Conservation (phyloP, 495 filamentous ascomycete genomes). For the Trichocladium antarcticum region DNA sequence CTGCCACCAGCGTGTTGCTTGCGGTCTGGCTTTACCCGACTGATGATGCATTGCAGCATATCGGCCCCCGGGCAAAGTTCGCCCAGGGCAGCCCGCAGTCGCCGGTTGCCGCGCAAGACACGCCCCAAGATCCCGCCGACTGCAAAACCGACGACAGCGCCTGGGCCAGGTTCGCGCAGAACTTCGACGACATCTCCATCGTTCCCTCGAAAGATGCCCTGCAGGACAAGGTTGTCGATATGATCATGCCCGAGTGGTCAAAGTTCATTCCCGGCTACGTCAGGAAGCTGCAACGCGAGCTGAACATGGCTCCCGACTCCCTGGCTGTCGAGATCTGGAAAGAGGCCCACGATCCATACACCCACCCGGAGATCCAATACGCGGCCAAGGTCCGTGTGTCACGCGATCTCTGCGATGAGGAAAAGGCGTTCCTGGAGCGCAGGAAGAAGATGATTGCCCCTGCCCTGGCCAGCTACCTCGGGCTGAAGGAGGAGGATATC, state of each 20-base stretch:
- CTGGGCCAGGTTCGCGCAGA: constrained; percentile 49
- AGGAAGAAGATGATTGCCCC: constrained; percentile 52
- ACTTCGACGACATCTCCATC: constrained; percentile 48
- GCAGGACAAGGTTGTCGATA: constrained; percentile 53
- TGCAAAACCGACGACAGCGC: constrained; percentile 27
- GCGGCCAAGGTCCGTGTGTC: constrained; percentile 74
- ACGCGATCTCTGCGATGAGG: constrained; percentile 70
- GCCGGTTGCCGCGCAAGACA: neutral
- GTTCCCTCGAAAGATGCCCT: constrained; percentile 44
- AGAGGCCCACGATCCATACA: constrained; percentile 70
- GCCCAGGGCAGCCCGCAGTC: neutral
- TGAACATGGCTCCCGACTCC: constrained; percentile 74
- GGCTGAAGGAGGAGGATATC: constrained; percentile 65
- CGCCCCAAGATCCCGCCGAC: constrained; percentile 7
- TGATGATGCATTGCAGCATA: constrained; percentile 22
- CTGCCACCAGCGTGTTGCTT: constrained; percentile 30
- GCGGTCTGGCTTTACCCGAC: constrained; percentile 34
- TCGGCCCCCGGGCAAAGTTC: neutral
- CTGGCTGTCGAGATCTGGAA: constrained; percentile 87
- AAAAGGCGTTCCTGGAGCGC: constrained; percentile 55
- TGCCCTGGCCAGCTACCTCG: constrained; percentile 71
- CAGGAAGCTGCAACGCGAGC: constrained; percentile 75
- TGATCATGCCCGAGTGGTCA: constrained; percentile 74
- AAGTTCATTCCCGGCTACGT: constrained; percentile 62
- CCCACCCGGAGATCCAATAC: constrained; percentile 75